These are phyloP conservation scores for Typha latifolia DNA, from an alignment of 176 grass and related monocot species.

Conservation along the genomic window DNA sequence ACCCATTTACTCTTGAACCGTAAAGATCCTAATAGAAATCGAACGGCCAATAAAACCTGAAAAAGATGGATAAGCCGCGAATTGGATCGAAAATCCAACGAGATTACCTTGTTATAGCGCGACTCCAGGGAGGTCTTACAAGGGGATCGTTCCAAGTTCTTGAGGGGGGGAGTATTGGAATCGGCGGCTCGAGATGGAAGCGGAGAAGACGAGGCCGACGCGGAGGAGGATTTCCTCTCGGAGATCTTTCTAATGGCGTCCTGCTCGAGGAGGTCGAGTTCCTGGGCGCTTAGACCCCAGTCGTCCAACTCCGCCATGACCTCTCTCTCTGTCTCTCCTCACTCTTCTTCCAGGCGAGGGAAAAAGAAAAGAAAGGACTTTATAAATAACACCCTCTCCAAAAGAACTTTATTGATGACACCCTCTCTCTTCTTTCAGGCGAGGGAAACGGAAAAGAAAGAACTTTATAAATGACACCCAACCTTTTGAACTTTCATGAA, in stretches of 20 bases:
- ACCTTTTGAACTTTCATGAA: too few relatives aligned
- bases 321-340: neutral
- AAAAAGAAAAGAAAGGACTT: too few relatives aligned
- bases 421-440: neutral
- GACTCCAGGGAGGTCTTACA: slow-evolving; percentile 37
- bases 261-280: slow-evolving; percentile 72
- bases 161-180: slow-evolving; percentile 11
- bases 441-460: too few relatives aligned
- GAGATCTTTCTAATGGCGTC: slow-evolving; percentile 68
- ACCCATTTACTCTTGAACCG: too few relatives aligned
- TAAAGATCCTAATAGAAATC: neutral
- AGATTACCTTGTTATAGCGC: slow-evolving; percentile 49
- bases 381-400: neutral
- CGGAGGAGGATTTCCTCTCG: slow-evolving; percentile 56
- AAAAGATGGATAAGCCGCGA: neutral
- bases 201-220: slow-evolving; percentile 41
- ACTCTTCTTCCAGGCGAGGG: neutral
- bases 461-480: too few relatives aligned
- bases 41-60: neutral
- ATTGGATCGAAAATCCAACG: neutral
- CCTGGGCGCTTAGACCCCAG: slow-evolving; percentile 72
- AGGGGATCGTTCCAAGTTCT: slow-evolving; percentile 24
- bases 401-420: too few relatives aligned
- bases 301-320: slow-evolving; percentile 32
- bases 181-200: slow-evolving; percentile 25